Base-by-base conservation (phyloP, 2,329 filamentous ascomycete species). In the Aspergillus carbonarius region DNA sequence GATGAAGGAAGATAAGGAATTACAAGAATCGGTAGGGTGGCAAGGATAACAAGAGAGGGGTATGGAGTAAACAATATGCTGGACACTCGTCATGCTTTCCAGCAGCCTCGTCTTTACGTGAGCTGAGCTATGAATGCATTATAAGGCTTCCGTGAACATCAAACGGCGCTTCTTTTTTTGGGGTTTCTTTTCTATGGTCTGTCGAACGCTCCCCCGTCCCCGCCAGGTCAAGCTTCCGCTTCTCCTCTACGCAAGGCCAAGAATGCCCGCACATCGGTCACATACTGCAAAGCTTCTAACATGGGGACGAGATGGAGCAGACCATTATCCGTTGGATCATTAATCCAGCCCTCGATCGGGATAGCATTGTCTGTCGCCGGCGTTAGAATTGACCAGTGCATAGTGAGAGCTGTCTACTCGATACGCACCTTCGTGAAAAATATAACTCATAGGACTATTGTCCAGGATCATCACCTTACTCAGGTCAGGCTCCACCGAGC, bases 401-500 rank as follows among this genome's bases (percentile, higher is more conserved):
- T 15, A 20, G 32, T 35, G 49, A 7, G 18, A 40, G 10, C 25
- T 25, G 12, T 5, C 15, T 1, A 47, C 39, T 20, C n/a, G 13
- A 5, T 13, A 55, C 85, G 72, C 79, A 95, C 95, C 93, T 88
- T 96, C 92, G 73, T 98, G 93, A 78, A 98, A 98, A 79, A 97
- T 91, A 78, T 98, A 99, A 79, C 93, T 97, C 81, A 97, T 86
- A 56, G 95, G 95, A 76, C 92, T 97, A 73, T 99, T 99, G 79
- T 99, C 95, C 76, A 99, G 82, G 74, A 99, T 99, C 90, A 98
- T 96, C 60, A 99, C 95, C 78, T 92, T 96, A 79, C 93, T 97
- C 71, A 99, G 80, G 74, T 99, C 95, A 17, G 95, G 93, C 81
- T 99, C 95, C 42, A 99, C 92, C 57, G 92, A 91, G 74, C 92